phyloP scores from a whole-genome alignment of 768 basidiomycete genomes.

The Calocybe gangraenosa region DNA sequence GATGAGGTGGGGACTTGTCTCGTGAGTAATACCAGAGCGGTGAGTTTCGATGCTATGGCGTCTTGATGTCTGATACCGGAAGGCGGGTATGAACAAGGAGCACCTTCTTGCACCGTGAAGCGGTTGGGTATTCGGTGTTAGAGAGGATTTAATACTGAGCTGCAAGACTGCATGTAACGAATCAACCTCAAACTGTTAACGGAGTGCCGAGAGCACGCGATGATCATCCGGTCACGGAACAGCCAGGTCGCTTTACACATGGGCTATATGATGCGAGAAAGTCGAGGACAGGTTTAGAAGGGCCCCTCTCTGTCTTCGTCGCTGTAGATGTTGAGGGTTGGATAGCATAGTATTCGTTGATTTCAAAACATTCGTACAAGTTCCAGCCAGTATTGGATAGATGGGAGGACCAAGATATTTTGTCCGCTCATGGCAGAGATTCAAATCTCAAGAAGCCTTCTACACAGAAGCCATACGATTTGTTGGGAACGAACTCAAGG shows the following conservation, averaged over 20 bases:
- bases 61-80: constrained; percentile 5
- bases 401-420: too few species aligned
- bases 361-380: too few species aligned
- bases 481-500: too few species aligned
- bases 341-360: too few species aligned
- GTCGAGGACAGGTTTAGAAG: background rate
- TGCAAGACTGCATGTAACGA: background rate
- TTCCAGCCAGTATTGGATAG: too few species aligned
- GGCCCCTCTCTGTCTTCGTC: constrained; percentile 4
- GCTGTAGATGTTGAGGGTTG: background rate
- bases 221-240: background rate
- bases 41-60: constrained; percentile 2
- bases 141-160: background rate
- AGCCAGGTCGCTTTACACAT: background rate
- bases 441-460: too few species aligned
- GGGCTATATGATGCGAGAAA: background rate
- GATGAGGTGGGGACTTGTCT: constrained; percentile 6
- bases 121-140: constrained; percentile 5
- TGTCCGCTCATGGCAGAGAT: too few species aligned
- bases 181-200: constrained; percentile 1
- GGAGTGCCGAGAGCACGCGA: constrained; percentile 5
- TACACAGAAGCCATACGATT: too few species aligned
- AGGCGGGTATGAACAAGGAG: constrained; percentile 2
- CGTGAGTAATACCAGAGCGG: background rate
- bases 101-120: constrained; percentile 1